Conservation (phyloP, 2,329 filamentous ascomycete species). For the Cordyceps pruinosa region DNA sequence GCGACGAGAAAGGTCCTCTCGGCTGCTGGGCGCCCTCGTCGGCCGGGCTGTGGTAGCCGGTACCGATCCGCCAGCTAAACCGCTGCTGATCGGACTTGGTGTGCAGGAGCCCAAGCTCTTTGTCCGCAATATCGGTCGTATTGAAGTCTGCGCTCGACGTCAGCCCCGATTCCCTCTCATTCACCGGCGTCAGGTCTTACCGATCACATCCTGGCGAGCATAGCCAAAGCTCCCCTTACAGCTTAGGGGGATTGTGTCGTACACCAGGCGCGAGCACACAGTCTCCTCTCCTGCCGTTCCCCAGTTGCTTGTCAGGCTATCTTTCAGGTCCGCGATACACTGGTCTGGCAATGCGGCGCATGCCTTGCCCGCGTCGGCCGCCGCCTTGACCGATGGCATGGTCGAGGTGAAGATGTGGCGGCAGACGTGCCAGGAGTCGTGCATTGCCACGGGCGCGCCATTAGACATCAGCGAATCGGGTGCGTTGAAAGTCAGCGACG, state of each 20-base stretch:
- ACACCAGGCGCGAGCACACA: not conserved
- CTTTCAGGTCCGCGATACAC: not conserved
- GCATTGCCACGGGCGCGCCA: not conserved
- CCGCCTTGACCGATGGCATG: not conserved
- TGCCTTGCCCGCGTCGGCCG: not conserved
- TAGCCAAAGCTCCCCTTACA: not conserved
- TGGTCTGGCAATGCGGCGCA: not conserved
- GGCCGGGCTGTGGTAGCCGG: not conserved
- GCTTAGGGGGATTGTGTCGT: not conserved
- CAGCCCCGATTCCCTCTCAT: too few relatives aligned
- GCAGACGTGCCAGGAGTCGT: not conserved
- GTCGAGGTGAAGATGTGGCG: constrained; percentile 4
- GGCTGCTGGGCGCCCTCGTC: not conserved
- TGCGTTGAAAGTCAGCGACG: not conserved
- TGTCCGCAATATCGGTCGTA: not conserved
- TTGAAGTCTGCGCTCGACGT: not conserved
- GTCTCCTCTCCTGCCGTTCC: not conserved
- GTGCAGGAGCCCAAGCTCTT: not conserved
- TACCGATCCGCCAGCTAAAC: constrained; percentile 2
- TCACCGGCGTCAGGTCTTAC: too few relatives aligned
- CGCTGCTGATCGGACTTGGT: not conserved
- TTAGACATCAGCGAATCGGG: not conserved
- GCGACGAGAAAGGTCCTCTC: not conserved
- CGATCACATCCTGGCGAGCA: not conserved
- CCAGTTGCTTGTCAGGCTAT: not conserved